phyloP scores from a whole-genome alignment of 495 filamentous ascomycete species.

The Sordaria brevicollis region DNA sequence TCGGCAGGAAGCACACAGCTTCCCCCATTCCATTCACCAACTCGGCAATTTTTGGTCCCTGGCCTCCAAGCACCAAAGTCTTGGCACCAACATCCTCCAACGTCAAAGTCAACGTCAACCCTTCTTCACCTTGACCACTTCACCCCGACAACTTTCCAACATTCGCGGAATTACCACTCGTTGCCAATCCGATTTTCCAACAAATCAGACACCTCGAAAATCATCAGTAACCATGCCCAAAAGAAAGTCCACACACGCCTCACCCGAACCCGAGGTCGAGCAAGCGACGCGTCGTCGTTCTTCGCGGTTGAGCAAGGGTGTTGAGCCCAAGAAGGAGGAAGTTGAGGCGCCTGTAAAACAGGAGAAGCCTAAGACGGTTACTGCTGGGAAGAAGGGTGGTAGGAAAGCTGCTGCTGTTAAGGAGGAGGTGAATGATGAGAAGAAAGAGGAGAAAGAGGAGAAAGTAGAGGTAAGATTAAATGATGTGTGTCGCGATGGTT shows the following conservation, averaged over 20 bases:
- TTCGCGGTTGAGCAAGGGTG: background rate
- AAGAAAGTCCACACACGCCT: slow-evolving; percentile 20
- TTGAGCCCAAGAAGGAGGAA: background rate
- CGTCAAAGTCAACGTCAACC: background rate
- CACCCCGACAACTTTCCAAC: background rate
- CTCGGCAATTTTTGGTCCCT: background rate
- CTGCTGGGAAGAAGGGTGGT: background rate
- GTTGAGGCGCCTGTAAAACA: background rate
- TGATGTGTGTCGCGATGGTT: background rate
- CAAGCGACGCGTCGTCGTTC: background rate
- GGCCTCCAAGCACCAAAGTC: background rate
- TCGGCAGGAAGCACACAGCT: background rate
- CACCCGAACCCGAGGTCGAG: background rate
- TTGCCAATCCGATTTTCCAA: fast-evolving
- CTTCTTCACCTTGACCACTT: too few species aligned
- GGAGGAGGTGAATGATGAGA: background rate
- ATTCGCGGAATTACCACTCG: background rate
- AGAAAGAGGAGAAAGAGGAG: background rate
- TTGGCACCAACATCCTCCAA: background rate
- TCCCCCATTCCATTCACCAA: background rate
- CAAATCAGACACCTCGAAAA: background rate
- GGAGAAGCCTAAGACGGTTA: background rate
- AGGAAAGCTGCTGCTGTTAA: background rate
- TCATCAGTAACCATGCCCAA: slow-evolving; percentile 22
- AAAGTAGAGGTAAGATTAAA: background rate